These are phyloP conservation scores for Aspergillus arachidicola DNA, from an alignment of 2,329 filamentous ascomycete genomes.

Conservation along the genomic window DNA sequence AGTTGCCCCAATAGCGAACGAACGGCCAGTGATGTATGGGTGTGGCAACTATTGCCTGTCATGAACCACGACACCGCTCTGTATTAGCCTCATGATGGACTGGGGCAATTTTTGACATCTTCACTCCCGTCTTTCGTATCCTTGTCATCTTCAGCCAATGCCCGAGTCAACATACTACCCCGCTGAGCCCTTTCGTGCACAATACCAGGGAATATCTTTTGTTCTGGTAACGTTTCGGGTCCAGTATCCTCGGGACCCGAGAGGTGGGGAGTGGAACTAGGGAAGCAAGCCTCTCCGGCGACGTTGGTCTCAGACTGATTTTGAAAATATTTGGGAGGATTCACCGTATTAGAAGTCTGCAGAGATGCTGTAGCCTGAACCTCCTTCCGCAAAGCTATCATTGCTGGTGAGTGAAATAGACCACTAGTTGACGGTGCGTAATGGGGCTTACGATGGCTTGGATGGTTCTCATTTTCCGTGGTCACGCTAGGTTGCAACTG, in stretches of 20 bases:
- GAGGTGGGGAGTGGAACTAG: neutral
- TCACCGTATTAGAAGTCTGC: neutral
- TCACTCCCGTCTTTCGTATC: neutral
- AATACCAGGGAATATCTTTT: constrained; percentile 47
- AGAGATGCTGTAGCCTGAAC: neutral
- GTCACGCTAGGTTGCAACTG: neutral
- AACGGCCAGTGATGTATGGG: neutral
- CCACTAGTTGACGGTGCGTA: neutral
- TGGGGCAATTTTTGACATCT: neutral
- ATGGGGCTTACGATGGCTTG: neutral
- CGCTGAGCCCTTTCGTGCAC: constrained; percentile 42
- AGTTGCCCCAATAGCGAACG: neutral
- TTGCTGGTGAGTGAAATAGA: neutral
- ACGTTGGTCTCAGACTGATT: neutral
- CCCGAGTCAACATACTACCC: constrained; percentile 22
- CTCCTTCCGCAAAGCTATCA: neutral
- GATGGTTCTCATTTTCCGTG: neutral
- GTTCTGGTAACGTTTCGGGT: constrained; percentile 31
- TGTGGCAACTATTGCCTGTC: neutral
- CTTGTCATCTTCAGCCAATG: constrained; percentile 4
- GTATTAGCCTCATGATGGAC: neutral
- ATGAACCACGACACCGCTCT: neutral
- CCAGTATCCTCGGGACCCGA: constrained; percentile 3
- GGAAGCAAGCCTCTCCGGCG: neutral
- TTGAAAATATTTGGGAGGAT: neutral